phyloP scores from a whole-genome alignment of 345 rosid species.

The Lepidium didymum region DNA sequence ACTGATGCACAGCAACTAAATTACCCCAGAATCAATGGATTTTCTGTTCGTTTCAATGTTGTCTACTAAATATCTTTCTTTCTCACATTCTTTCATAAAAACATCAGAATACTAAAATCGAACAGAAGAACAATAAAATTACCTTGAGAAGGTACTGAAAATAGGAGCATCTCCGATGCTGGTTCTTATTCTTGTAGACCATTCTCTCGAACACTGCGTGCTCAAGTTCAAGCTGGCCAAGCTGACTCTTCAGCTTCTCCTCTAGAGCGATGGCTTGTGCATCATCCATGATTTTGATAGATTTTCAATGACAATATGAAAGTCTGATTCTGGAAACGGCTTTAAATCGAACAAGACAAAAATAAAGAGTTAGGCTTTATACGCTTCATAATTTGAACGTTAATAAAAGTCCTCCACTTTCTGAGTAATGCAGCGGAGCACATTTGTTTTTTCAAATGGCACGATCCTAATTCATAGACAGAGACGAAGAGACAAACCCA shows the following conservation, averaged over 20 bases:
- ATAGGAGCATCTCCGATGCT: constrained; percentile 81
- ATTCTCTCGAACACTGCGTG: constrained; percentile 63
- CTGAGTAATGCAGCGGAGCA: no score
- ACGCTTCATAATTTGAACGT: no score
- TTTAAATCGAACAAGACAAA: not conserved
- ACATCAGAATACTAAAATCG: not conserved
- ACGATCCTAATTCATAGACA: no score
- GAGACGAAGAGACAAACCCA: no score
- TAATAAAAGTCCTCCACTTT: no score
- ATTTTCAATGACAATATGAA: not conserved
- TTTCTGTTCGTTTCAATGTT: not conserved
- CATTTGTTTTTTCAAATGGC: no score
- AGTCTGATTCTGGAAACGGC: not conserved
- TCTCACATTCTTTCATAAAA: not conserved
- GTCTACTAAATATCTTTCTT: not conserved
- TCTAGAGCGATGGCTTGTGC: constrained; percentile 27
- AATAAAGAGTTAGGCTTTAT: not conserved
- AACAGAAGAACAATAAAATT: not conserved
- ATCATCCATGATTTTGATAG: constrained; percentile 9
- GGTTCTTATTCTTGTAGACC: constrained; percentile 88
- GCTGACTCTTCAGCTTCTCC: constrained; percentile 49
- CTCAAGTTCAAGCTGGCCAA: constrained; percentile 51
- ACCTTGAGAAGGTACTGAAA: constrained; percentile 88
- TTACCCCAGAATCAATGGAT: not conserved
- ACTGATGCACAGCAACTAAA: not conserved